Base-by-base conservation (phyloP, 2,329 filamentous ascomycete genomes). In the Pseudogymnoascus sp. region DNA sequence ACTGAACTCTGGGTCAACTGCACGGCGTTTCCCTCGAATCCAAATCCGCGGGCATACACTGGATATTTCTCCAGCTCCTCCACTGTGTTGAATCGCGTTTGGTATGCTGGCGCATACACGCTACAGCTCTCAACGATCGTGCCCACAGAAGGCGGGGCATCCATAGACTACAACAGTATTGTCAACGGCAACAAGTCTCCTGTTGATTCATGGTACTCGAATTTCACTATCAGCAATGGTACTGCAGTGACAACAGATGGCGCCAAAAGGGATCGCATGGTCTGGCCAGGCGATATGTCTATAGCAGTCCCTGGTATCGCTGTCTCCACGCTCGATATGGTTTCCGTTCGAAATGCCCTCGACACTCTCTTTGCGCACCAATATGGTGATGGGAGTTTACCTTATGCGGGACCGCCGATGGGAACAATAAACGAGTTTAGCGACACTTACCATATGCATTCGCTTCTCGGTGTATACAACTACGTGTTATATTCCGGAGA, bases 221-320 rank as follows among this genome's bases (percentile, higher is more conserved):
- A 74, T 61, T 72, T 69, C 61, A 74, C 72, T 0, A 68, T 74
- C 26, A 67, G 71, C n/a, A 71, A 71, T 64, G 71, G 71, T 6
- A 69, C 65, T n/a, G 63, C 68, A 3, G 70, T 71, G 6, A 74
- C 71, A 40, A 71, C 69, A 0, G 83, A 87, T 69, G 84, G 83
- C 13, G 81, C 82, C 1, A 86, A 86, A 69, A 77, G 84, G 33
- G 84, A 86, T 68, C 77, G 82, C 8, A 74, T 83, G 17, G 80
- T 87, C 2, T 87, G 83, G 83, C 80, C 84, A 10, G 84, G 84
- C 1, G 85, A 87, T 69, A 83, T 87, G 76, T 78, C 78, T 4
- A 82, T 85, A 65, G 80, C 82, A 4, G 76, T 83, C 0, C 82
- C 83, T 2, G 78, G 76, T 33, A 78, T 83, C 11, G 78, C 82